phyloP scores from a whole-genome alignment of 1,284 basidiomycete genomes.

The Pisolithus thermaeus region DNA sequence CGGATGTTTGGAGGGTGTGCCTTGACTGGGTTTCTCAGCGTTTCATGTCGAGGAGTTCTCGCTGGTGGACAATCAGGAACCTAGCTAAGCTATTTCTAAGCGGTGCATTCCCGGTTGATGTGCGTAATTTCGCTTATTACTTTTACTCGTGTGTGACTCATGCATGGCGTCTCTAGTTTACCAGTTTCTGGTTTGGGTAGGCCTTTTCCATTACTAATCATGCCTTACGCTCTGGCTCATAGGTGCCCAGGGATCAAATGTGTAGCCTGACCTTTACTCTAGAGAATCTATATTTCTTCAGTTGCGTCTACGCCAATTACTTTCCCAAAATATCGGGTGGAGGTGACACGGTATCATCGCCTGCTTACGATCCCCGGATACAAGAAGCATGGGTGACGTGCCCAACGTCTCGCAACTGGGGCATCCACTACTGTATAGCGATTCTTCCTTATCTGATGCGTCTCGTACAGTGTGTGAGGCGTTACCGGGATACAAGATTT shows the following conservation, averaged over 20 bases:
- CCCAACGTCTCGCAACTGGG: constrained; percentile 40
- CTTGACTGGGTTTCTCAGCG: constrained; percentile 9
- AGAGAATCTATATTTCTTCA: constrained; percentile 67
- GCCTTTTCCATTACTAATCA: constrained; percentile 24
- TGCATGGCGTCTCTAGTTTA: constrained; percentile 41
- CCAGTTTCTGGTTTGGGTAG: constrained; percentile 81
- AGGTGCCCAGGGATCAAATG: constrained; percentile 67
- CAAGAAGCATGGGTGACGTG: constrained; percentile 17
- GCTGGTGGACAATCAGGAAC: constrained; percentile 77
- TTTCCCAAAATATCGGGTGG: neutral
- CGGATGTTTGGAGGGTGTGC: constrained; percentile 19
- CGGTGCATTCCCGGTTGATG: constrained; percentile 74
- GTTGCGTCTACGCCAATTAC: constrained; percentile 56
- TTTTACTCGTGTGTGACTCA: neutral
- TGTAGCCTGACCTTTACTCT: constrained; percentile 73
- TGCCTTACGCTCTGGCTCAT: constrained; percentile 10
- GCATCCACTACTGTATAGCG: constrained; percentile 50
- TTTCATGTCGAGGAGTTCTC: constrained; percentile 31
- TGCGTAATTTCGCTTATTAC: constrained; percentile 25
- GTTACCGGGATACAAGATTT: constrained; percentile 74
- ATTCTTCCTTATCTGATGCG: constrained; percentile 66
- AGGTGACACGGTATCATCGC: neutral
- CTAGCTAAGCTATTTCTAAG: constrained; percentile 60
- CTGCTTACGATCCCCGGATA: constrained; percentile 11
- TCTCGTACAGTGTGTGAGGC: constrained; percentile 80